Evolutionary conservation across 2,329 filamentous ascomycete genomes (phyloP).

Genomic region (Cladophialophora immunda): DNA sequence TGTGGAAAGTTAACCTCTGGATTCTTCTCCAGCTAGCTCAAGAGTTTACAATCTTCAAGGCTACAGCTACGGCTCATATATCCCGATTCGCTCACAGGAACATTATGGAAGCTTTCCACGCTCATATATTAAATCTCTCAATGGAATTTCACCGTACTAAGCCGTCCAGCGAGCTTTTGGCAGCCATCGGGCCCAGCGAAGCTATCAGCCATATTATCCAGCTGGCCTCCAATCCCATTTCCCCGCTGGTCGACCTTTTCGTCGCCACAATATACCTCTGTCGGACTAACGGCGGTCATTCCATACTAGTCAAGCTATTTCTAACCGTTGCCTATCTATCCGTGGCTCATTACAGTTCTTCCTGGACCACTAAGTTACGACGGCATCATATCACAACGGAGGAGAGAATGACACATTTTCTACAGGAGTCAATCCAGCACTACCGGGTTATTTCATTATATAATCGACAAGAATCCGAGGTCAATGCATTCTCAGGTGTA

Average conservation of each 20-base stretch:
- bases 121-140: no score
- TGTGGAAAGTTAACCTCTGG: no score
- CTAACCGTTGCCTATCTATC: slow-evolving; percentile 62
- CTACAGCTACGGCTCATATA: no score
- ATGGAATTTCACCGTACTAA: no score
- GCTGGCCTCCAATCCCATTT: slow-evolving; percentile 60
- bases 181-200: no score
- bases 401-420: slow-evolving; percentile 59
- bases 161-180: no score
- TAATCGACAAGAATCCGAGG: slow-evolving; percentile 64
- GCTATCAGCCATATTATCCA: no score
- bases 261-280: slow-evolving; percentile 69
- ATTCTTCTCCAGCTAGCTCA: no score
- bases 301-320: slow-evolving; percentile 59
- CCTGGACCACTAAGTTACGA: slow-evolving; percentile 50
- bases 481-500: slow-evolving; percentile 54
- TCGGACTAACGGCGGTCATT: slow-evolving; percentile 68
- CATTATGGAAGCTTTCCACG: no score
- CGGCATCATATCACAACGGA: slow-evolving; percentile 50
- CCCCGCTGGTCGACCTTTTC: slow-evolving; percentile 68
- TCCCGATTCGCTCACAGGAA: no score
- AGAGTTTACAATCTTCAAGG: no score
- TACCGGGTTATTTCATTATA: slow-evolving; percentile 68
- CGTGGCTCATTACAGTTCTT: slow-evolving; percentile 52
- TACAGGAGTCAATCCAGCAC: slow-evolving; percentile 66